Evolutionary conservation across 768 basidiomycete species (phyloP).

Genomic region (Lactarius evosmus): DNA sequence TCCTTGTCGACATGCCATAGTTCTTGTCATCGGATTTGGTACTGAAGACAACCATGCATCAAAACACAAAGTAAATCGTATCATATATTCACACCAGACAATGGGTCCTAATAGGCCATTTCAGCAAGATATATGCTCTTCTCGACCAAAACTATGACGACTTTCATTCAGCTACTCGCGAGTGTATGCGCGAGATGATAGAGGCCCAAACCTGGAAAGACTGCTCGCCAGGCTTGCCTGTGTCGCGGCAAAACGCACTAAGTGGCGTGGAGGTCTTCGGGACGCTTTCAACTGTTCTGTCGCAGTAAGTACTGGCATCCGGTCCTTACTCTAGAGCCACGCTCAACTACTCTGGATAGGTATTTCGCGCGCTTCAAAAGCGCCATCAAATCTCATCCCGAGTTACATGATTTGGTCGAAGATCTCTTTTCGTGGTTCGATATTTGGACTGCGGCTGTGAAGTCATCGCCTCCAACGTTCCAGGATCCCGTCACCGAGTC

Average conservation of each 20-base stretch:
- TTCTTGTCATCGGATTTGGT: slow-evolving; percentile 35
- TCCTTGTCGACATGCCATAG: slow-evolving; percentile 23
- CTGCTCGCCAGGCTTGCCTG: slow-evolving; percentile 12
- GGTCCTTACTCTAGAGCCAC: background rate
- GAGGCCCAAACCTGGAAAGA: slow-evolving; percentile 31
- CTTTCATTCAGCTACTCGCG: slow-evolving; percentile 27
- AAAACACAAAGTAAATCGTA: slow-evolving; percentile 33
- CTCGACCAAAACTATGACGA: slow-evolving; percentile 33
- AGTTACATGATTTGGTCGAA: slow-evolving; percentile 41
- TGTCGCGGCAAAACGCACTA: slow-evolving; percentile 24
- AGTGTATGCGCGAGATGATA: slow-evolving; percentile 32
- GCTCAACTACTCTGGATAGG: slow-evolving; percentile 33
- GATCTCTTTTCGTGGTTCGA: slow-evolving; percentile 46
- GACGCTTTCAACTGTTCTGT: slow-evolving; percentile 30
- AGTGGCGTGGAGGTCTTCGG: slow-evolving; percentile 34
- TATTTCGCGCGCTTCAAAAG: slow-evolving; percentile 59
- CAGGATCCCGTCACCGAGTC: slow-evolving; percentile 41
- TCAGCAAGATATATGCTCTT: slow-evolving; percentile 30
- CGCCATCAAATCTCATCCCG: slow-evolving; percentile 45
- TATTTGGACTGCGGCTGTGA: slow-evolving; percentile 46
- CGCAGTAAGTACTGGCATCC: slow-evolving; percentile 24
- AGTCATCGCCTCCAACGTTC: slow-evolving; percentile 41
- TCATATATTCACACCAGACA: background rate
- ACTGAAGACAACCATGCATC: slow-evolving; percentile 34
- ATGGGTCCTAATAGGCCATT: background rate